A percentile compares a stretch with the other conserved stretches of the same genome.
Conservation (phyloP, 345 rosid genomes). For the Lepidium africanum region DNA sequence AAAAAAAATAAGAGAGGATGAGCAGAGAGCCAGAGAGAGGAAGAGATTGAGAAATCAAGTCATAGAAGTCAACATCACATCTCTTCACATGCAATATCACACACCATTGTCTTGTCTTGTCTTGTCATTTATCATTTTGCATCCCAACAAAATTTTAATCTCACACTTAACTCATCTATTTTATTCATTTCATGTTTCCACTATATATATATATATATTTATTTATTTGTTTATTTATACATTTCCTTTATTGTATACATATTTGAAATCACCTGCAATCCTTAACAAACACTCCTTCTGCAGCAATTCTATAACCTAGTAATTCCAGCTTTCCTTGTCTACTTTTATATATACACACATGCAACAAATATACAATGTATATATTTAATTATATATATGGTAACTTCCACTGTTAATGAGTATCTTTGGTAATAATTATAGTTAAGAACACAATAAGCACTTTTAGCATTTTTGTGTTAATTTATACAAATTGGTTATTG, state of each 20-base stretch:
- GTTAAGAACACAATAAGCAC: neutral
- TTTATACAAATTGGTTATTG: constrained; percentile 8
- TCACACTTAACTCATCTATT: neutral
- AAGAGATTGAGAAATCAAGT: constrained; percentile 26
- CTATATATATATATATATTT: too few species aligned
- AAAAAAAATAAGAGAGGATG: neutral
- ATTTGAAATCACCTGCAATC: constrained; percentile 4
- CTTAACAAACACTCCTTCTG: constrained; percentile 10
- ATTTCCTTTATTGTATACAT: neutral
- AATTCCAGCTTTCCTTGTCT: neutral
- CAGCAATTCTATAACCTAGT: constrained; percentile 6
- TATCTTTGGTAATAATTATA: neutral
- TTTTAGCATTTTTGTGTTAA: neutral
- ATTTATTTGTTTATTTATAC: neutral
- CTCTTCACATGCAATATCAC: constrained; percentile 30
- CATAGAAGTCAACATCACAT: constrained; percentile 26
- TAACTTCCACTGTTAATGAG: neutral
- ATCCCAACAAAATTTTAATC: constrained; percentile 18
- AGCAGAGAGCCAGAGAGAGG: constrained; percentile 8
- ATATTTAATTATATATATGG: neutral
- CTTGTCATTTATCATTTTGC: constrained; percentile 24
- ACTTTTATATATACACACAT: constrained; percentile 11
- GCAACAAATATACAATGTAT: neutral
- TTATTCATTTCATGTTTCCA: neutral
- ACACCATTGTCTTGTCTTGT: constrained; percentile 28